phyloP scores from a whole-genome alignment of 2,329 filamentous ascomycete genomes.

The Fusarium sp. region DNA sequence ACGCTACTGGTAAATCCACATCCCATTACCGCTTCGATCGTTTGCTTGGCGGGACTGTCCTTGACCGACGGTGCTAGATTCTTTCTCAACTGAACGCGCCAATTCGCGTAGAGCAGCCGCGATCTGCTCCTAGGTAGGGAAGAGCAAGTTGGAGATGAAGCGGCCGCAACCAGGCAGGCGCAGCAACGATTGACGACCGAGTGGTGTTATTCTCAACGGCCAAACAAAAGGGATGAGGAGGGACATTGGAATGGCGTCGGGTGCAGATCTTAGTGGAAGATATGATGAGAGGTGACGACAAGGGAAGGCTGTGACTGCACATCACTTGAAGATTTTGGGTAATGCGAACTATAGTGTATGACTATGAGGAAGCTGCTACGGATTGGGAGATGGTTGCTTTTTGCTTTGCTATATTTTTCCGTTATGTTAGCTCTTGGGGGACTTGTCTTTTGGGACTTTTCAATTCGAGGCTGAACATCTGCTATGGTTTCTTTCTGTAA shows the following conservation, averaged over 20 bases:
- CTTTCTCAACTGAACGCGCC: conserved; percentile 33
- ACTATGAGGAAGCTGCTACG: conserved; percentile 34
- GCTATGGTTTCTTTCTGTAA: conserved; percentile 2
- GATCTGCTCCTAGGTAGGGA: conserved; percentile 26
- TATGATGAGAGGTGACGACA: conserved; percentile 29
- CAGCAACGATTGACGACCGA: conserved; percentile 40
- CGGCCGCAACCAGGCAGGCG: conserved; percentile 24
- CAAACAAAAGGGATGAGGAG: conserved; percentile 28
- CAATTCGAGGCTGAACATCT: background rate
- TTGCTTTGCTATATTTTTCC: conserved; percentile 28
- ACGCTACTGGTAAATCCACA: conserved; percentile 61
- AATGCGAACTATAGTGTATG: conserved; percentile 47
- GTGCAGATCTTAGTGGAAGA: conserved; percentile 34
- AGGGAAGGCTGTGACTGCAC: conserved; percentile 32
- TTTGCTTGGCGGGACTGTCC: conserved; percentile 48
- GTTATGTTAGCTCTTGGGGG: conserved; percentile 22
- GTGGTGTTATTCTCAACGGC: conserved; percentile 36
- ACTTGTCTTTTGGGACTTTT: conserved; percentile 15
- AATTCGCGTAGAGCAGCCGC: conserved; percentile 26
- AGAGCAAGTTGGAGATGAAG: conserved; percentile 33
- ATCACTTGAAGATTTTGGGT: conserved; percentile 34
- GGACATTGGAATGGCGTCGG: conserved; percentile 35
- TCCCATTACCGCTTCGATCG: conserved; percentile 41
- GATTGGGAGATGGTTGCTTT: conserved; percentile 19
- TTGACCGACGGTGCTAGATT: conserved; percentile 54